Evolutionary conservation across 148 eudicot genomes (phyloP).

Genomic region (Mesembryanthemum crystallinum): DNA sequence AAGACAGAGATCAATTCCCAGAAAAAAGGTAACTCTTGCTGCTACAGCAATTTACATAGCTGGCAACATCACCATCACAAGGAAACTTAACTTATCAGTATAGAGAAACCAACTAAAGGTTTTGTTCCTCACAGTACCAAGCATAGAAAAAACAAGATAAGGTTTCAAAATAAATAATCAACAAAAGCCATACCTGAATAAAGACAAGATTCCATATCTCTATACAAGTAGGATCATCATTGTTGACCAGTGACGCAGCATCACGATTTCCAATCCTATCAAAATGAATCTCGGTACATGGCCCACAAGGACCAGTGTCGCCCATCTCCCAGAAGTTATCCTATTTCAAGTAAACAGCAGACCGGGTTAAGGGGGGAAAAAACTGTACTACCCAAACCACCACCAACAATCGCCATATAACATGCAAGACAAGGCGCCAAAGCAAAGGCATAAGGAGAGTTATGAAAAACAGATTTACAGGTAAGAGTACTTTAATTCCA

Average conservation of each 20-base stretch:
- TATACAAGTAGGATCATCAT: slow-evolving; percentile 94
- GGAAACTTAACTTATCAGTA: not conserved
- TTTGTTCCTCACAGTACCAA: not conserved
- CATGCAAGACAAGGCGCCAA: not conserved
- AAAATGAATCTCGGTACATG: slow-evolving; percentile 95
- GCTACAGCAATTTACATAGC: not conserved
- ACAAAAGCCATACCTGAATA: slow-evolving; percentile 67
- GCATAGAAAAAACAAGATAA: not conserved
- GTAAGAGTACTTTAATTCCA: not conserved
- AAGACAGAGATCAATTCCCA: not conserved
- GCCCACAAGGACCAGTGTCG: slow-evolving; percentile 99
- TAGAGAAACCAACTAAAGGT: not conserved
- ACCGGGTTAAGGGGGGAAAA: not conserved
- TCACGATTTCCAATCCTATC: slow-evolving; percentile 94
- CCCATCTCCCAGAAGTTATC: slow-evolving; percentile 99
- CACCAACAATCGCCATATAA: not conserved
- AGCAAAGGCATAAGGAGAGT: not conserved
- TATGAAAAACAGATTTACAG: not conserved
- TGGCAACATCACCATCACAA: not conserved
- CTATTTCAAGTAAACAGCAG: slow-evolving; percentile 32
- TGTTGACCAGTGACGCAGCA: slow-evolving; percentile 83
- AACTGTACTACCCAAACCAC: not conserved
- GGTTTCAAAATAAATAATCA: not conserved
- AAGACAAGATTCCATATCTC: slow-evolving; percentile 99
- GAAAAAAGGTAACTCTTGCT: not conserved